Conservation (phyloP, 108 stramenopile genomes). For the Hondaea fermentalgiana region DNA sequence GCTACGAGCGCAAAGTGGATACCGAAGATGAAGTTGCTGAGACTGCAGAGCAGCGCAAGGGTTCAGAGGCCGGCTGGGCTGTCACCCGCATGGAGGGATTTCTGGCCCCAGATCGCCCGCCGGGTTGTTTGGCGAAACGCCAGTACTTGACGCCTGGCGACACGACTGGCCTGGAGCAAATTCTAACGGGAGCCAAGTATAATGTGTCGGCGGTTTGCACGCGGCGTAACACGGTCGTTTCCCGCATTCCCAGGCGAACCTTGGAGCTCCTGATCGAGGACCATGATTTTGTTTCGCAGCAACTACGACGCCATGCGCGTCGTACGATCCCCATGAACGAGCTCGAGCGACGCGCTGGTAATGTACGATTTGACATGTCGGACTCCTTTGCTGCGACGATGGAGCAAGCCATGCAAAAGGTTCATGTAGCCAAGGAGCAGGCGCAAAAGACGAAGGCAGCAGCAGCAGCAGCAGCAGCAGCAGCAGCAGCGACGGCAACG, state of each 20-base stretch:
- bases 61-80: neutral
- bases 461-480: neutral
- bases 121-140: neutral
- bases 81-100: neutral
- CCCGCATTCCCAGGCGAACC: neutral
- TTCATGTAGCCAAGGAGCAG: neutral
- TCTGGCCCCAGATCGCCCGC: neutral
- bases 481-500: neutral
- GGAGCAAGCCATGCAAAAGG: neutral
- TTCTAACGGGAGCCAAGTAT: neutral
- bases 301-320: neutral
- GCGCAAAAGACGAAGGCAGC: neutral
- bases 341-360: neutral
- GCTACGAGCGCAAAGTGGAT: neutral
- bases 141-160: neutral
- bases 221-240: neutral
- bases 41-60: neutral
- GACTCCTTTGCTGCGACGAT: neutral
- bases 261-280: neutral
- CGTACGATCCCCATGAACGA: slow-evolving; percentile 11
- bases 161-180: neutral
- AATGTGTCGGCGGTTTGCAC: slow-evolving; percentile 1
- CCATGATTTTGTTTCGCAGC: neutral
- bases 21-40: neutral
- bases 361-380: neutral